Evolutionary conservation across 306 rosid genomes (phyloP), one percentile per base, ranked within the genome.

Genomic region (Dalbergia cultrata): DNA sequence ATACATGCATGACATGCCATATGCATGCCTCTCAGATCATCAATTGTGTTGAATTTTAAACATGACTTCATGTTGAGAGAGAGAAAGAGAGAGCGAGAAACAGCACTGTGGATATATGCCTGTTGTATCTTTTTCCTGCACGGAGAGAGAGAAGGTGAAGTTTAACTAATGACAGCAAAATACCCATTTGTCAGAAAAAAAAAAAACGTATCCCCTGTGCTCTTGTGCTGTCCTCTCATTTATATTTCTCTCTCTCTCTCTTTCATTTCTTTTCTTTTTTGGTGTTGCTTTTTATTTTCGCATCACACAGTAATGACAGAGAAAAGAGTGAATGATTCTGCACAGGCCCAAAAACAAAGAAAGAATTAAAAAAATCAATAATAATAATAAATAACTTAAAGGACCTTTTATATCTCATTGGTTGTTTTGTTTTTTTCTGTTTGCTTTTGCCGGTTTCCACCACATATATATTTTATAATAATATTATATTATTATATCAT

Each of bases 341-440:
- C 57, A 50, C 17, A 50, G 8, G 4, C 14, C 17, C 14, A 16
- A 50, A 50, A 50, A 50, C 2, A 5, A 13, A 13, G 13, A 50
- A 50, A 50, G 14, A 13, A 50, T 13, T 16, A 3, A 16, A 13
- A 3, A 5, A 3, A 13, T 50, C 3, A 54, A 17, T n/a, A n/a
- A 17, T 47, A 21, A 58, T 3, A 65, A 16, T 3, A 41, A 13
- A 70, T 5, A 8, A 53, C 14, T n/a, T 9, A 13, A 43, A 41
- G 9, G 21, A 16, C 78, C 52, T 75, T 90, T 80, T 64, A 58
- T 72, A 64, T 79, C 71, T 75, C 60, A 60, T 74, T 74, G 78
- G 84, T 49, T 80, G 56, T 83, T 80, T 84, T 87, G 84, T 74
- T 74, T 67, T 83, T 74, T 76, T 74, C 50, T 70, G 80, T 79